These are phyloP conservation scores for Colletotrichum tabaci DNA, from an alignment of 2,329 filamentous ascomycete genomes.

Conservation along the genomic window DNA sequence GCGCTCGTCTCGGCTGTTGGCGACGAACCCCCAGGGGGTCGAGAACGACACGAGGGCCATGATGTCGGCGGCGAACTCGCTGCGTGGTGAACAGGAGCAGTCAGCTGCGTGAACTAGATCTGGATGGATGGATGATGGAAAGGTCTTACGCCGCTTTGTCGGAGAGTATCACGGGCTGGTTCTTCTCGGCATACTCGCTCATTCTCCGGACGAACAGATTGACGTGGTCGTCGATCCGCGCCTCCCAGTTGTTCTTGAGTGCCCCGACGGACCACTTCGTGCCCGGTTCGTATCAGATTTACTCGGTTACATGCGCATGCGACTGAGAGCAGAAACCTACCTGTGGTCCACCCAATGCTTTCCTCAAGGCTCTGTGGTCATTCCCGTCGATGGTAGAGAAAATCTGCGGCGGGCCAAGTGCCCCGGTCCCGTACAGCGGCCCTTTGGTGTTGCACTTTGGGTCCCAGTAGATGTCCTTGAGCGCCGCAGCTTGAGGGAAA, in stretches of 20 bases:
- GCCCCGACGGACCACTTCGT: conserved; percentile 25
- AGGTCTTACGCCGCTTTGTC: conserved; percentile 26
- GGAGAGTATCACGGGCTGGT: conserved; percentile 20
- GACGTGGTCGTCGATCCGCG: conserved; percentile 26
- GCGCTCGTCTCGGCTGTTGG: conserved; percentile 30
- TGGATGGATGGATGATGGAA: too few species aligned
- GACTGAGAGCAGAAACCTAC: not conserved
- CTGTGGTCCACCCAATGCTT: conserved; percentile 24
- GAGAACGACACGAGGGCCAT: conserved; percentile 35
- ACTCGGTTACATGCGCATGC: not conserved
- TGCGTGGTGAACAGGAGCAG: not conserved
- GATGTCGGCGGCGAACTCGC: conserved; percentile 34
- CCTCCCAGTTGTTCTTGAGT: conserved; percentile 32
- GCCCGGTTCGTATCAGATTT: not conserved
- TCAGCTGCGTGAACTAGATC: too few species aligned
- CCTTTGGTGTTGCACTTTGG: conserved; percentile 28
- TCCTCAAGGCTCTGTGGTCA: conserved; percentile 12
- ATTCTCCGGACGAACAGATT: conserved; percentile 22
- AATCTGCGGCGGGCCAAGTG: conserved; percentile 25
- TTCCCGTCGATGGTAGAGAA: conserved; percentile 27
- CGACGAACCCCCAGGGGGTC: conserved; percentile 30
- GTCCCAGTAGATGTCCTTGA: conserved; percentile 31
- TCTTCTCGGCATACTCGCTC: conserved; percentile 17
- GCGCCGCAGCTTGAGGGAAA: conserved; percentile 21
- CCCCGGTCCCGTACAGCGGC: conserved; percentile 15